Evolutionary conservation across 805 yeast genomes (phyloP), one percentile per base, ranked within the genome.

Genomic region (Wickerhamiella occidentalis): DNA sequence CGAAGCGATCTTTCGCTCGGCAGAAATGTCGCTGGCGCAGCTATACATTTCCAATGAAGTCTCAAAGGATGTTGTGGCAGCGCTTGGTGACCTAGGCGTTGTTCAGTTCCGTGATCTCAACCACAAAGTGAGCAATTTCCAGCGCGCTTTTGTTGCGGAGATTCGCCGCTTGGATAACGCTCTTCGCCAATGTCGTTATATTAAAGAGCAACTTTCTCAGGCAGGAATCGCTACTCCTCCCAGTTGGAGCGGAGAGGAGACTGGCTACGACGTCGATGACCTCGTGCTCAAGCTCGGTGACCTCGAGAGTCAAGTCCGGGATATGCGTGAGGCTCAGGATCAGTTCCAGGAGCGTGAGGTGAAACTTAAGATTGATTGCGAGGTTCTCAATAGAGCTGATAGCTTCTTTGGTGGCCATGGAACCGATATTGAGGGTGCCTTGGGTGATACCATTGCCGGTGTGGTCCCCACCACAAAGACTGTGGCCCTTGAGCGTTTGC

Each of bases 21-120:
- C 97, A 81, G 94, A 85, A 61, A 94, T 92, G 97, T 78, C 94
- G 45, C 76, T 88, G 58, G 83, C 90, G 48, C 96, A 92, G 70
- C 72, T 92, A 57, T 90, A 85, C 65, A 78, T 92, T 52, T 90
- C 97, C 7, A 79, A 85, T 23, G 99, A 92, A 67, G 80, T 84
- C 40, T 78, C 95, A 6, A 73, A 96, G 54, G 94, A 87, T 52
- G 78, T 86, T 35, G 81, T 87, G n/a, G 77, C 85, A 51, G 77
- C 85, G 23, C 70, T 92, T 33, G 99, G 98, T 3, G 86, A 85
- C 56, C 70, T 85, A 62, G 94, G 95, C 22, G 69, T 78, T 52
- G 76, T 92, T 23, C 96, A 94, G 61, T 86, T 92, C 64, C 72
- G 95, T 47, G 98, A 92, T 65, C 72, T 85, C 69, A 92, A 92